Conservation (phyloP, 345 rosid genomes). For the Theobroma cacao region DNA sequence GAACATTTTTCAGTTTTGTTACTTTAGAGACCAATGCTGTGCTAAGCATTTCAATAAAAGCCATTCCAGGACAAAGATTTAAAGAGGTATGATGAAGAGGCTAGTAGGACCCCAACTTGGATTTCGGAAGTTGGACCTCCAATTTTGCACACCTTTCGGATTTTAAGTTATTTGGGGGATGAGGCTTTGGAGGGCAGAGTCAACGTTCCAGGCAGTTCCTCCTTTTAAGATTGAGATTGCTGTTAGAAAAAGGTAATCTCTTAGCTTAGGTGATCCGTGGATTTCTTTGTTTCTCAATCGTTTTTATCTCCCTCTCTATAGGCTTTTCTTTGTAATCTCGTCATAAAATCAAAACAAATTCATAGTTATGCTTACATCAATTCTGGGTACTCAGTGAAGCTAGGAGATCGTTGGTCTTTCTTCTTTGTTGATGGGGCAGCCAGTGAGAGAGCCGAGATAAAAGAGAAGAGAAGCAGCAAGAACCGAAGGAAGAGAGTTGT, state of each 20-base stretch:
- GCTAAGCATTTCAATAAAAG: too few species aligned
- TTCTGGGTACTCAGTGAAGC: constrained; percentile 51
- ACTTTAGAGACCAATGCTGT: too few species aligned
- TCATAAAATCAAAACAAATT: neutral
- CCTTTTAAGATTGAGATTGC: neutral
- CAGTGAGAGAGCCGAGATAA: constrained; percentile 61
- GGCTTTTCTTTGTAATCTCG: neutral
- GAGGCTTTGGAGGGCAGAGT: neutral
- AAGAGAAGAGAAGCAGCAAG: constrained; percentile 47
- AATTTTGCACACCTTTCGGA: too few species aligned
- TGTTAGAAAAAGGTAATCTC: neutral
- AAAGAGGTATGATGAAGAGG: too few species aligned
- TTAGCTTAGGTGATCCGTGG: neutral
- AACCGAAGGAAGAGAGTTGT: constrained; percentile 46
- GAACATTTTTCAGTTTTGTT: too few species aligned
- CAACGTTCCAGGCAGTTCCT: neutral
- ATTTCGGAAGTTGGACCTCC: too few species aligned
- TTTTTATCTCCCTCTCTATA: neutral
- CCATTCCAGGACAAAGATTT: too few species aligned
- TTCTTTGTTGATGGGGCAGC: constrained; percentile 34
- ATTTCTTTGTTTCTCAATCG: neutral
- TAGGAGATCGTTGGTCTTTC: constrained; percentile 27
- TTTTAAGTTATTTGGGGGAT: neutral
- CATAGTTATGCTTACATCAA: constrained; percentile 43
- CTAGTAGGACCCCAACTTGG: too few species aligned